phyloP scores from a whole-genome alignment of 257 asterid species.

The Plantago major region DNA sequence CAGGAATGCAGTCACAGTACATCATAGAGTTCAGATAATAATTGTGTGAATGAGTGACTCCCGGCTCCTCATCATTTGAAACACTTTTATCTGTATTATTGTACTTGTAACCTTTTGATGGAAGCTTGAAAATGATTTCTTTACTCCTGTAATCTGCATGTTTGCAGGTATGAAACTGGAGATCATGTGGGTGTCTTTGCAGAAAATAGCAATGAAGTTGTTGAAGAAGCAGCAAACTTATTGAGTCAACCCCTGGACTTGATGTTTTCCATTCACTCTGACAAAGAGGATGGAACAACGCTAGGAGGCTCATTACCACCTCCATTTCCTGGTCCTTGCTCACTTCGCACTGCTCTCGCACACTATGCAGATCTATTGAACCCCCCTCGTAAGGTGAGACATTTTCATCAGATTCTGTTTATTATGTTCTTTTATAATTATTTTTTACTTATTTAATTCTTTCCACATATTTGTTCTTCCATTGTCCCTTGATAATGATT shows the following conservation, averaged over 20 bases:
- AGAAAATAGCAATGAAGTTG: conserved; percentile 56
- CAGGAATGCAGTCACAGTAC: too few relatives aligned
- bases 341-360: conserved; percentile 59
- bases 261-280: conserved; percentile 54
- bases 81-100: neutral
- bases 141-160: conserved; percentile 3
- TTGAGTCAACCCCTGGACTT: conserved; percentile 51
- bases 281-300: conserved; percentile 63
- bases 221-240: conserved; percentile 61
- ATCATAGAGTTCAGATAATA: too few relatives aligned
- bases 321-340: conserved; percentile 78
- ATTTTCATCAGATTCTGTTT: conserved; percentile 1
- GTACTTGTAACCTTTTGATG: neutral
- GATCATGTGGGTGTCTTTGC: conserved; percentile 78
- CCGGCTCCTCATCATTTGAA: too few relatives aligned
- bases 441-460: neutral
- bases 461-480: neutral
- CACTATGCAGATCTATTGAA: conserved; percentile 65
- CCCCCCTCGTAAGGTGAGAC: conserved; percentile 61
- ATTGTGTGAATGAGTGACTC: too few relatives aligned
- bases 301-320: conserved; percentile 63
- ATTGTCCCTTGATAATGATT: conserved; percentile 8
- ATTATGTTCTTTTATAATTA: neutral
- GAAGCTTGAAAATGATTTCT: conserved; percentile 9
- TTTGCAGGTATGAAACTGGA: conserved; percentile 69